Evolutionary conservation across 1,284 basidiomycete species (phyloP).

Genomic region (Cryptococcus sp.): DNA sequence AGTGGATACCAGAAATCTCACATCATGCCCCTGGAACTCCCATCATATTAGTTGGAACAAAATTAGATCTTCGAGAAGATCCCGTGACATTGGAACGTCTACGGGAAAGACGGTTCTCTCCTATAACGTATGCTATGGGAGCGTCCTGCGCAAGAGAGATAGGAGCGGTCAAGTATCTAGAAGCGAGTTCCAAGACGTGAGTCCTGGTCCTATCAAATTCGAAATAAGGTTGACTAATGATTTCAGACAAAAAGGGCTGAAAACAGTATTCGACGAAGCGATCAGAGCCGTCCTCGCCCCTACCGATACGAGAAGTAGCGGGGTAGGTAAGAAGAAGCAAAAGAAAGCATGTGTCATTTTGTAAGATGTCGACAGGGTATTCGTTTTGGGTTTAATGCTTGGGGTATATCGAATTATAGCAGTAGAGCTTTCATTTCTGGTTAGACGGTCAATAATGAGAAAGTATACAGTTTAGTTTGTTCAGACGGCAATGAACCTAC

Average conservation of each 20-base stretch:
- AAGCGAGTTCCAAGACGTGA: conserved; percentile 74
- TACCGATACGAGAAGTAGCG: conserved; percentile 22
- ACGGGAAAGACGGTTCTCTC: conserved; percentile 88
- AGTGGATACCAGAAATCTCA: conserved; percentile 96
- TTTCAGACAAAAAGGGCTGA: conserved; percentile 39
- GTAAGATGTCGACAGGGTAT: conserved; percentile 9
- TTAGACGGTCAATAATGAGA: too few species aligned
- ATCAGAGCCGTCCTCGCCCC: conserved; percentile 61
- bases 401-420: too few species aligned
- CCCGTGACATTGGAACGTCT: conserved; percentile 85
- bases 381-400: background rate
- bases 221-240: background rate
- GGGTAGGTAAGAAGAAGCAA: conserved; percentile 31
- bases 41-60: conserved; percentile 58
- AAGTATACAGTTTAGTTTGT: too few species aligned
- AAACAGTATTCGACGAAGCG: conserved; percentile 91
- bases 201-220: background rate
- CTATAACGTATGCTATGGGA: conserved; percentile 60
- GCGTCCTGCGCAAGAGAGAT: conserved; percentile 69
- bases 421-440: too few species aligned
- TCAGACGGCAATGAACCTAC: too few species aligned
- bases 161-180: conserved; percentile 90
- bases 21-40: conserved; percentile 60
- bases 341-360: conserved; percentile 46
- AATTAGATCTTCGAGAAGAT: conserved; percentile 95